Base-by-base conservation (phyloP, 345 rosid genomes). In the thale cress (Arabidopsis thaliana) region DNA sequence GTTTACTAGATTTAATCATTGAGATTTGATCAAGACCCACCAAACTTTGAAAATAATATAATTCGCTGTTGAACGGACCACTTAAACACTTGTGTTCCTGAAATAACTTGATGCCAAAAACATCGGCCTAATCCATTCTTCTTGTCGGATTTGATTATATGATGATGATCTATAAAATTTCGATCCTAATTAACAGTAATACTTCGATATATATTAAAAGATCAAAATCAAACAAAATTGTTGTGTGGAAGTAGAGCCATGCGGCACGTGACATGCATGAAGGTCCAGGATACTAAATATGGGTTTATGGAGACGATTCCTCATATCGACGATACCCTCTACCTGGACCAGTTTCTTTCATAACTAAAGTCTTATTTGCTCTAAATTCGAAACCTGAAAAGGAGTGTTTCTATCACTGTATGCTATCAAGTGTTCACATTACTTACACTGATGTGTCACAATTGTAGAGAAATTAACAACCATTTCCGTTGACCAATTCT, bases 261-360 rank as follows among this genome's bases (percentile, higher is more conserved):
- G 59, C 32, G 42, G 42, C 73, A 74, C 78, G 53, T 68, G 74
- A 60, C 56, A 68, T 75, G 48, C 75, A 68, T 45, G 69, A 69
- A 23, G 65, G 58, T 59, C 56, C 74, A 67, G 49, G 42, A 67
- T 60, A 60, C 74, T 68, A 67, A 41, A 59, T 62, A 20, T 69
- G 44, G 59, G 58, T 62, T 60, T 61, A 49, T 34, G 49, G 72
- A 59, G 53, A 67, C 79, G 56, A 68, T 38, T 55, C 25, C 44
- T 60, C 24, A 10, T 30, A 69, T 59, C 75, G 59, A 76, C 41
- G 52, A 68, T 69, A 61, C 69, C 63, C 20, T 68, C 62, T 68
- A 51, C 23, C 56, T 60, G 74, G 79, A 49, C 79, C 79, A 68
- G 79, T 76, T 58, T 58, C 67, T 75, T 75, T 67, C 67, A 30